Conservation (phyloP, 139 green algal genomes). For the Tetraselmis chui region DNA sequence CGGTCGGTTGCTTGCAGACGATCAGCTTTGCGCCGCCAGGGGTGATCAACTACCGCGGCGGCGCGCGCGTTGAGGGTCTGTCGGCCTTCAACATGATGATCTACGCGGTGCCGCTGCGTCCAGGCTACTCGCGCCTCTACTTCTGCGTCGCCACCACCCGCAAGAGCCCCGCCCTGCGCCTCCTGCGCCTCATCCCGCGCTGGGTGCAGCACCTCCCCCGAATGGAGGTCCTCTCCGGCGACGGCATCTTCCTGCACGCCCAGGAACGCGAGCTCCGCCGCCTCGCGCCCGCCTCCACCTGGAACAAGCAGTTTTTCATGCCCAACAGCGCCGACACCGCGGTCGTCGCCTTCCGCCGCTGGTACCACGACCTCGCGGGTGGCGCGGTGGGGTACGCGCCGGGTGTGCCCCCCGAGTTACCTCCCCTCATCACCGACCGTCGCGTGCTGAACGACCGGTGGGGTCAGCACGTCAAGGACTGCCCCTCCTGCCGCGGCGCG, state of each 20-base stretch:
- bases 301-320: conserved; percentile 36
- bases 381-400: conserved; percentile 11
- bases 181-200: background rate
- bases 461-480: background rate
- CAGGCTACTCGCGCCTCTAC: background rate
- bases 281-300: background rate
- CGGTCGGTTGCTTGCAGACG: too few relatives aligned
- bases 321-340: conserved; percentile 29
- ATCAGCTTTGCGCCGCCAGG: background rate
- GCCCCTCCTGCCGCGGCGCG: conserved; percentile 2
- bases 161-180: background rate
- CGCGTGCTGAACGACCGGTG: conserved; percentile 2
- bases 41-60: background rate
- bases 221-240: background rate
- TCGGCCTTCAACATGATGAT: background rate
- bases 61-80: background rate
- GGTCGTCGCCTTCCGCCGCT: conserved; percentile 34
- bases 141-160: background rate
- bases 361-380: conserved; percentile 20
- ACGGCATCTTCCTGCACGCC: background rate
- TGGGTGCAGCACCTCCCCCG: background rate
- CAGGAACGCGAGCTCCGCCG: conserved; percentile 13
- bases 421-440: background rate
- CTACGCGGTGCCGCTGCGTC: background rate
- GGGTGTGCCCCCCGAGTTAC: background rate